Percentiles rank a stretch among this genome's conserved stretches.
These are phyloP conservation scores for Flaveria ramosissima DNA, from an alignment of 129 eudicot species.

Conservation along the genomic window DNA sequence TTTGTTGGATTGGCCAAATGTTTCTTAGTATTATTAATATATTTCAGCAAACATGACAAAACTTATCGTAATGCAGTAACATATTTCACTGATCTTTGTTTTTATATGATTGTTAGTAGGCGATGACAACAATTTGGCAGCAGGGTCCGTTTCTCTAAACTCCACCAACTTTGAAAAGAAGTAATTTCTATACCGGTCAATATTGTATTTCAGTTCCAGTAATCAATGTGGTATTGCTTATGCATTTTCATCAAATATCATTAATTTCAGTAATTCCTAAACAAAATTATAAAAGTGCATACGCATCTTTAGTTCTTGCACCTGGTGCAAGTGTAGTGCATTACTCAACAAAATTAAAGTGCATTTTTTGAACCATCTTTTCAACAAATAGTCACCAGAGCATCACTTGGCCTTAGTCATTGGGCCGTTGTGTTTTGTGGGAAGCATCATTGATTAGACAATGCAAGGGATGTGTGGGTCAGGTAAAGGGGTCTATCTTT, in stretches of 20 bases:
- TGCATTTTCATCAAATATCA: not conserved
- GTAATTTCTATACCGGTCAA: conserved; percentile 37
- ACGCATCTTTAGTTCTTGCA: not conserved
- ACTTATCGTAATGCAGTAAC: not conserved
- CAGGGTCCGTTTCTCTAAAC: conserved; percentile 28
- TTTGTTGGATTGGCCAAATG: not conserved
- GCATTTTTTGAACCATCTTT: too few relatives aligned
- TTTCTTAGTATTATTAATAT: not conserved
- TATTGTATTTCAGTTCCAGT: not conserved
- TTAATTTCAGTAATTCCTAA: not conserved
- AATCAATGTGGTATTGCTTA: not conserved
- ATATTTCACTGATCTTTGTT: conserved; percentile 6
- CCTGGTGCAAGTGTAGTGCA: not conserved
- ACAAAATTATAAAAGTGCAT: not conserved
- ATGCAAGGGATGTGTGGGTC: too few relatives aligned
- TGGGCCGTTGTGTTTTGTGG: too few relatives aligned
- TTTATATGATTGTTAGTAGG: conserved; percentile 33
- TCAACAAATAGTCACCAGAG: too few relatives aligned
- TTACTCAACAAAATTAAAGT: too few relatives aligned
- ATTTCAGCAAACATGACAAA: conserved; percentile 8
- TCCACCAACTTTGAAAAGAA: conserved; percentile 46
- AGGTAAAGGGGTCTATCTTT: too few relatives aligned
- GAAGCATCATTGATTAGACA: too few relatives aligned
- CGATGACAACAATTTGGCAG: conserved; percentile 28
- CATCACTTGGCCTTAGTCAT: too few relatives aligned